These are phyloP conservation scores for Raddia distichophylla DNA, from an alignment of 176 grass and related monocot species.

Conservation along the genomic window DNA sequence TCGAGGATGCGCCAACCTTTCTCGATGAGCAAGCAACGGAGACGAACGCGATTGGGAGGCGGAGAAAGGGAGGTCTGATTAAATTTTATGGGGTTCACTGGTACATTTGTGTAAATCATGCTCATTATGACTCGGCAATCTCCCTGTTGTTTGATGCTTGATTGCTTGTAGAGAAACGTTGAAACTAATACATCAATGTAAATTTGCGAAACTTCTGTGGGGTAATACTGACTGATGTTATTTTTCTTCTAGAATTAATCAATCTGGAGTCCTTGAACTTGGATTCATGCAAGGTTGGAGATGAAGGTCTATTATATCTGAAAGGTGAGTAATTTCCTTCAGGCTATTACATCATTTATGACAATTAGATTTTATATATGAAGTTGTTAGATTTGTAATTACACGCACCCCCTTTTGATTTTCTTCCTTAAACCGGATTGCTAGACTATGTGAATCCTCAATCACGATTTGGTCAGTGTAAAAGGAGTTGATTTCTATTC, in stretches of 20 bases:
- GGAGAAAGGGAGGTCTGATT: no score
- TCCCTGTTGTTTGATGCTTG: neutral
- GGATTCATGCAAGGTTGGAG: constrained; percentile 93
- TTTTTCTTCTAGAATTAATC: constrained; percentile 57
- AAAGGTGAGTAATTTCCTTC: constrained; percentile 57
- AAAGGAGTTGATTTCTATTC: no score
- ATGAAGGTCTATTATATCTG: constrained; percentile 73
- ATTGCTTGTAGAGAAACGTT: neutral
- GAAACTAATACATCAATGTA: constrained; percentile 23
- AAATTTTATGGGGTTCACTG: no score
- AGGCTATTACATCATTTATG: constrained; percentile 6
- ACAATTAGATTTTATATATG: neutral
- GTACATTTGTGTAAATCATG: no score
- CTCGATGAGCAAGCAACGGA: no score
- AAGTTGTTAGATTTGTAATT: neutral
- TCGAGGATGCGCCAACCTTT: no score
- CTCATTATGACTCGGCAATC: neutral
- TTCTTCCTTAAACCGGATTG: no score
- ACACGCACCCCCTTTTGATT: no score
- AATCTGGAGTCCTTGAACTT: constrained; percentile 93
- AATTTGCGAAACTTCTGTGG: neutral
- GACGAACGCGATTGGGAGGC: no score
- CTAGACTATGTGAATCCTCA: no score
- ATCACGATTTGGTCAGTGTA: no score
- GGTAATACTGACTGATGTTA: constrained; percentile 14